Evolutionary conservation across 805 yeast genomes (phyloP).

Genomic region (Brettanomyces custersianus): DNA sequence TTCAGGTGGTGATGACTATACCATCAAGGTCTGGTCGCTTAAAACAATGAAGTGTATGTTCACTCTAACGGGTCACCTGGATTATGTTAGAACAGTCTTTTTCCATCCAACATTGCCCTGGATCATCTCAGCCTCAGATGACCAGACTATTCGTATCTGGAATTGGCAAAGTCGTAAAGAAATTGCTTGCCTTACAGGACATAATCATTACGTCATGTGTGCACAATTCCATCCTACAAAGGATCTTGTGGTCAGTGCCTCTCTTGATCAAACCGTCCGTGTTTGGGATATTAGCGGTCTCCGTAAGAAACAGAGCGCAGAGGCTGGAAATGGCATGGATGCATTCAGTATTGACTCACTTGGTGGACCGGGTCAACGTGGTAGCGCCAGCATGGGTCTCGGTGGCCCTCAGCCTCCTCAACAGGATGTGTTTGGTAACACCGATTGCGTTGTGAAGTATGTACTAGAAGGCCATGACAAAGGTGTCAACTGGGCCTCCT

Average conservation of each 20-base stretch:
- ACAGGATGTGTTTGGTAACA: constrained; percentile 90
- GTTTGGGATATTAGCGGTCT: constrained; percentile 98
- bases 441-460: constrained; percentile 89
- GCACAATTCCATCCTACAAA: constrained; percentile 97
- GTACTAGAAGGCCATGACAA: constrained; percentile 97
- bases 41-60: constrained; percentile 86
- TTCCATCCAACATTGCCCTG: constrained; percentile 97
- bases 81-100: constrained; percentile 86
- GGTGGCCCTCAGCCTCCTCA: constrained; percentile 67
- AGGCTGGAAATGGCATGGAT: constrained; percentile 18
- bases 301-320: constrained; percentile 89
- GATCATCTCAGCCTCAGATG: constrained; percentile 94
- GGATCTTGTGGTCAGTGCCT: constrained; percentile 89
- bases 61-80: constrained; percentile 89
- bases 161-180: constrained; percentile 99
- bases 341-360: constrained; percentile 14
- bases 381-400: constrained; percentile 16
- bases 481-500: constrained; percentile 97
- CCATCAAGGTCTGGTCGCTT: constrained; percentile 93
- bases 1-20: constrained; percentile 95
- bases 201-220: constrained; percentile 96
- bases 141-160: constrained; percentile 98
- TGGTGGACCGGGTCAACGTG: constrained; percentile 12
- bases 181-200: constrained; percentile 95
- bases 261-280: constrained; percentile 96